These are phyloP conservation scores for Candida orba DNA, from an alignment of 805 yeast genomes.

Conservation along the genomic window DNA sequence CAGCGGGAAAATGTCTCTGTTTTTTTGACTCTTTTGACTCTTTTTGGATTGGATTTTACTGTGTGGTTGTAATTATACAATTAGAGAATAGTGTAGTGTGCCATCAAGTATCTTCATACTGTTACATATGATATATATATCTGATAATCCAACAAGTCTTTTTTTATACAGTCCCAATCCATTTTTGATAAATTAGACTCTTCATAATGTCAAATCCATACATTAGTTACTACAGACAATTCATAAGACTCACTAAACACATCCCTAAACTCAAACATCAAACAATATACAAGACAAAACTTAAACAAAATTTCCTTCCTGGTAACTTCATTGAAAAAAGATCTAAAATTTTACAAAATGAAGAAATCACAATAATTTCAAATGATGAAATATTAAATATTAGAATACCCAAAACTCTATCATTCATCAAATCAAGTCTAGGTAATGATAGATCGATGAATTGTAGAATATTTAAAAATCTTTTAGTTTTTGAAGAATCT, in stretches of 20 bases:
- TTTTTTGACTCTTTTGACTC: too few species aligned
- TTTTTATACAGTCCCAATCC: too few species aligned
- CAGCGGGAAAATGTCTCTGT: too few species aligned
- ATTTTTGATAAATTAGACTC: too few species aligned
- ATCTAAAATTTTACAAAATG: neutral
- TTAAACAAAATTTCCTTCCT: neutral
- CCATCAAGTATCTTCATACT: too few species aligned
- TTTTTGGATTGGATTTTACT: too few species aligned
- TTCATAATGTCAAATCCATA: neutral
- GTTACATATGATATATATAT: too few species aligned
- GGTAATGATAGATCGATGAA: neutral
- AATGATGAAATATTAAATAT: neutral
- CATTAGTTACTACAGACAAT: conserved; percentile 1
- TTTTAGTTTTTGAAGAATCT: conserved; percentile 4
- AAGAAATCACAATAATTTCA: neutral
- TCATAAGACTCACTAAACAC: conserved; percentile 2
- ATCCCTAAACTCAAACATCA: conserved; percentile 6
- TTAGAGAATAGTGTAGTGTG: too few species aligned
- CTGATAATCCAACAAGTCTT: too few species aligned
- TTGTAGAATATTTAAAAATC: conserved; percentile 5
- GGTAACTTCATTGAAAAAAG: neutral
- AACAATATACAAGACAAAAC: conserved; percentile 1
- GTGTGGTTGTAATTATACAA: too few species aligned
- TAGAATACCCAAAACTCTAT: conserved; percentile 2
- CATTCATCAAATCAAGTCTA: neutral